Evolutionary conservation across 176 grass and related monocot species (phyloP).

Genomic region (Lolium rigidum): DNA sequence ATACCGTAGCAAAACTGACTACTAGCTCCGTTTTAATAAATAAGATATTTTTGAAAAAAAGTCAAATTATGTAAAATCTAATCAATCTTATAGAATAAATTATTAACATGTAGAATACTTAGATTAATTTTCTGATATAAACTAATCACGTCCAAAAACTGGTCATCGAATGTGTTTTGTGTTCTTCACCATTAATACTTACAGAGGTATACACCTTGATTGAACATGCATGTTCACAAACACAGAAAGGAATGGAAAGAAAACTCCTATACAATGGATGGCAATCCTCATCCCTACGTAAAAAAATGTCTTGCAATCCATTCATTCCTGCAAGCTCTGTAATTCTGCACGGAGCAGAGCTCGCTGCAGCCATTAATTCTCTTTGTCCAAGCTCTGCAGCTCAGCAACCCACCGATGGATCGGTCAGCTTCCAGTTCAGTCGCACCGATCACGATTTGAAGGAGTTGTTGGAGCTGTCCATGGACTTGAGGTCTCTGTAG

Average conservation of each 20-base stretch:
- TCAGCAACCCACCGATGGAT: neutral
- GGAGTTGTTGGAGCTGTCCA: conserved; percentile 41
- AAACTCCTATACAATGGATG: conserved; percentile 1
- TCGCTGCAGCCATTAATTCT: neutral
- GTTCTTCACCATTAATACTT: neutral
- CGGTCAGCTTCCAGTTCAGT: neutral
- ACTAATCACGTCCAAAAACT: neutral
- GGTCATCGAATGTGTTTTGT: neutral
- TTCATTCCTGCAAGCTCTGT: neutral
- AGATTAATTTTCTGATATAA: neutral
- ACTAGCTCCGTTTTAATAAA: too few relatives aligned
- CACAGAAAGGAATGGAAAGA: neutral
- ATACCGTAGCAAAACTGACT: too few relatives aligned
- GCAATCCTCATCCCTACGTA: neutral
- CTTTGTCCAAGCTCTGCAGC: neutral
- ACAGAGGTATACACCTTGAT: neutral
- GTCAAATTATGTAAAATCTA: too few relatives aligned
- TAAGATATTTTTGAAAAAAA: too few relatives aligned
- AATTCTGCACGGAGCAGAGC: neutral
- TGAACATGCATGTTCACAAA: neutral
- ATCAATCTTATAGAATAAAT: too few relatives aligned
- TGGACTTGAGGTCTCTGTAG: conserved; percentile 69
- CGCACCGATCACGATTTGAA: conserved; percentile 35
- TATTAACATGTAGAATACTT: too few relatives aligned
- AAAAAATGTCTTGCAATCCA: neutral